Evolutionary conservation across 768 basidiomycete genomes (phyloP), one percentile per base, ranked within the genome.

Genomic region (Cystofilobasidium capitatum): DNA sequence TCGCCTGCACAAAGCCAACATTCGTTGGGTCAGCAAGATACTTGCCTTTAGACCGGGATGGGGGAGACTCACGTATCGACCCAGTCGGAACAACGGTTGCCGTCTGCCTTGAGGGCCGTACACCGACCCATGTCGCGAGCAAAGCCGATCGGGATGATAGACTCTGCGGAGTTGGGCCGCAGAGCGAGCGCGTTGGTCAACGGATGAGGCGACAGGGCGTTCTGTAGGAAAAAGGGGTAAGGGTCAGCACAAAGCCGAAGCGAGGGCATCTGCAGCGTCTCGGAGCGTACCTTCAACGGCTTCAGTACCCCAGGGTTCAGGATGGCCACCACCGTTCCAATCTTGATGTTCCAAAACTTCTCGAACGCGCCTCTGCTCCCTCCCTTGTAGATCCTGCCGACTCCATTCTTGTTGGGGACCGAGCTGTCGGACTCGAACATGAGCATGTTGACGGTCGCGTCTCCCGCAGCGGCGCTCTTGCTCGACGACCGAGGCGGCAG

Each of bases 301-400:
- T 89, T 89, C 66, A 96, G 78, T 54, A 98, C 83, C 62, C 82
- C 82, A 0, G 96, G 91, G 73, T 94, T 96, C 24, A 98, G 79
- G 47, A 99, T 81, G 1, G 91, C 89, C 45, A 98, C 80, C 6
- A 98, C 92, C 57, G 90, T 87, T 2, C 96, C 96, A 71, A 91
- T 88, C 68, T 84, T 85, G 64, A 94, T 77, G 73, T 89, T 90
- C 58, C 88, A 86, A 79, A 88, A 84, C 59, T 83, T 80, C 76
- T 98, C 96, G 73, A 89, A 98, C 4, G 92, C 93, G 6, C 96
- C 96, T 8, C 85, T 84, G 71, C 90, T 91, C 3, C 94, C 94
- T 0, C 96, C 94, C 71, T 81, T 83, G 76, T 92, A 94, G 0
- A 87, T 69, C 73, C 85, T 64, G 51, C 71, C 71, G 13, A 80